Evolutionary conservation across 306 rosid genomes (phyloP), one percentile per base, ranked within the genome.

Genomic region (Vachellia pachyceras): DNA sequence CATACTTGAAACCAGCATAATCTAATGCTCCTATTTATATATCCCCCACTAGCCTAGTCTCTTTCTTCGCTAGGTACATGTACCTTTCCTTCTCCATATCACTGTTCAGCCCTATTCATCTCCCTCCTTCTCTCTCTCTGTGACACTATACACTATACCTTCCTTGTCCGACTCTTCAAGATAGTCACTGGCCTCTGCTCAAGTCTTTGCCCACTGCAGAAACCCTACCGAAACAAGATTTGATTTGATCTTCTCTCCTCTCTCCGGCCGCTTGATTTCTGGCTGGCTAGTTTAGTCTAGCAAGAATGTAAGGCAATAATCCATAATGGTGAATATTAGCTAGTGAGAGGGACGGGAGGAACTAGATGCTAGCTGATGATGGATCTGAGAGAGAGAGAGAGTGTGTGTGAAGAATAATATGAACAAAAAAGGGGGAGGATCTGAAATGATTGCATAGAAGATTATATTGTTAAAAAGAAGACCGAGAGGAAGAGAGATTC

Each of bases 31-130:
- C 45, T n/a, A 47, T 14, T 13, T 14, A 47, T 47, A 5, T 20
- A 29, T 36, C 70, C 45, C 42, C 25, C 47, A 1, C 8, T n/a
- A 73, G 69, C 80, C 23, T 22, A 33, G 60, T 57, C 40, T 23
- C 58, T 14, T 58, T 35, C 73, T 37, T 49, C 46, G 73, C 77
- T 35, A 52, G 81, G 5, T 50, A 13, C 44, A 79, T 78, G 84
- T 63, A 15, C 25, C 46, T 17, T 36, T 23, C 64, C 80, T 82
- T 83, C 85, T 72, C 71, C 57, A 64, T 79, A 86, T 64, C 88
- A 77, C 80, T 47, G 67, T 84, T 69, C 54, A 65, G 65, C 80
- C 71, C 5, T 79, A 75, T 81, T 66, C 33, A 20, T 55, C 29
- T 63, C 50, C 68, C 91, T 50, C 82, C 64, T 75, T 73, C 73